Evolutionary conservation across 306 rosid genomes (phyloP).

Genomic region (Bauhinia variegata): DNA sequence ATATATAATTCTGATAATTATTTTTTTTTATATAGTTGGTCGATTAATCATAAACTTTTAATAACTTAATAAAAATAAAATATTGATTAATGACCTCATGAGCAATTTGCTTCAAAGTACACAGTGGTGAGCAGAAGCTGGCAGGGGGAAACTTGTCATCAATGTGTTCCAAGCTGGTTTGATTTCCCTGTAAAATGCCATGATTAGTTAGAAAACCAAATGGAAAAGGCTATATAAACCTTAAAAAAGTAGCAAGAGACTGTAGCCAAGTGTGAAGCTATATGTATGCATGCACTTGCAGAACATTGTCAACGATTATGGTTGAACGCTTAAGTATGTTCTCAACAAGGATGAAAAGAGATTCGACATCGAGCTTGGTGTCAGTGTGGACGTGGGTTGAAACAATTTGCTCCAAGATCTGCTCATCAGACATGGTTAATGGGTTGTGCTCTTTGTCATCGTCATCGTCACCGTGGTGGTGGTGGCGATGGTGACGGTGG

Average conservation of each 20-base stretch:
- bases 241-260: too few relatives aligned
- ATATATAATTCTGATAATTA: too few relatives aligned
- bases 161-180: neutral
- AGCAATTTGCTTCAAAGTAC: constrained; percentile 32
- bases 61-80: neutral
- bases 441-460: constrained; percentile 13
- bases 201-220: too few relatives aligned
- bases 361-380: constrained; percentile 33
- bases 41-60: too few relatives aligned
- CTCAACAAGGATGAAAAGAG: constrained; percentile 38
- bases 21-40: too few relatives aligned
- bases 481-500: too few relatives aligned
- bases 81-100: constrained; percentile 20
- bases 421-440: constrained; percentile 33
- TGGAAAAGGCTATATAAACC: too few relatives aligned
- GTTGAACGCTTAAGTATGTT: constrained; percentile 38
- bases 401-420: constrained; percentile 29
- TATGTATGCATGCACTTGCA: neutral
- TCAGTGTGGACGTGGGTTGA: constrained; percentile 39
- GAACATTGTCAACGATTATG: constrained; percentile 35
- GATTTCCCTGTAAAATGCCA: constrained; percentile 22
- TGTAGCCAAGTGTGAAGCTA: too few relatives aligned
- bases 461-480: too few relatives aligned
- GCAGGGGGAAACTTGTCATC: constrained; percentile 23
- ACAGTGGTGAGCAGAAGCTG: constrained; percentile 25